phyloP scores from a whole-genome alignment of 2,329 filamentous ascomycete species.

The Colletotrichum destructivum region DNA sequence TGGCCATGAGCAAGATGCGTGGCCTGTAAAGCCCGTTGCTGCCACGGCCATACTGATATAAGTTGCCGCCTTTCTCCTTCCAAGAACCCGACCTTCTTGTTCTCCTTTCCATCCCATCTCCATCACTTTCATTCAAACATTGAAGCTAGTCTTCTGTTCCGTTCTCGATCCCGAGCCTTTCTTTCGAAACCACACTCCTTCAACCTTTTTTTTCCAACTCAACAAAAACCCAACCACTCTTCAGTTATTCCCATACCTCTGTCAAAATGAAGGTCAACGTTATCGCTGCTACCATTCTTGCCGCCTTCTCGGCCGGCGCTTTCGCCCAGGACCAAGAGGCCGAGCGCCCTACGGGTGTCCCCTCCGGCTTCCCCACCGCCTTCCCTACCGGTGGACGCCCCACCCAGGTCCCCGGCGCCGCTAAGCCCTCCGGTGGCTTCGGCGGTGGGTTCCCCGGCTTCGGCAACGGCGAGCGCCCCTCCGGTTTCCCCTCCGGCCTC shows the following conservation, averaged over 20 bases:
- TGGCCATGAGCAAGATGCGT: constrained; percentile 11
- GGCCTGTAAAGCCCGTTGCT: not conserved
- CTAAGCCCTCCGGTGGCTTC: no score
- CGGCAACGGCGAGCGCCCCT: not conserved
- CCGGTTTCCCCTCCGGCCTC: constrained; percentile 26
- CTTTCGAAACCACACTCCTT: constrained; percentile 19
- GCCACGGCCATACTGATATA: constrained; percentile 26
- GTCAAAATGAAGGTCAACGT: constrained; percentile 40
- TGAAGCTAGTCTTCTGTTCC: constrained; percentile 42
- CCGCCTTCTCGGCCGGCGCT: constrained; percentile 34
- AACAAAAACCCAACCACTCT: not conserved
- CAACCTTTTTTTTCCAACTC: constrained; percentile 7
- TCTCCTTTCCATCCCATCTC: constrained; percentile 8
- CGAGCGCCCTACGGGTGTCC: not conserved
- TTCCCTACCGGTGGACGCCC: constrained; percentile 11
- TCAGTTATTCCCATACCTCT: not conserved
- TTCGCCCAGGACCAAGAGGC: constrained; percentile 25
- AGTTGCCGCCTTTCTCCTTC: constrained; percentile 8
- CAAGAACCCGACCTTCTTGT: not conserved
- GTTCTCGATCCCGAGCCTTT: constrained; percentile 30
- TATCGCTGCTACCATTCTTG: constrained; percentile 34
- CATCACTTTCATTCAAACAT: constrained; percentile 36
- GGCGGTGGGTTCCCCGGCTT: constrained; percentile 8
- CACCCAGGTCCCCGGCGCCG: no score
- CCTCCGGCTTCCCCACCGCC: constrained; percentile 6